phyloP scores from a whole-genome alignment of 1,284 basidiomycete species.

The Moesziomyces sp. region DNA sequence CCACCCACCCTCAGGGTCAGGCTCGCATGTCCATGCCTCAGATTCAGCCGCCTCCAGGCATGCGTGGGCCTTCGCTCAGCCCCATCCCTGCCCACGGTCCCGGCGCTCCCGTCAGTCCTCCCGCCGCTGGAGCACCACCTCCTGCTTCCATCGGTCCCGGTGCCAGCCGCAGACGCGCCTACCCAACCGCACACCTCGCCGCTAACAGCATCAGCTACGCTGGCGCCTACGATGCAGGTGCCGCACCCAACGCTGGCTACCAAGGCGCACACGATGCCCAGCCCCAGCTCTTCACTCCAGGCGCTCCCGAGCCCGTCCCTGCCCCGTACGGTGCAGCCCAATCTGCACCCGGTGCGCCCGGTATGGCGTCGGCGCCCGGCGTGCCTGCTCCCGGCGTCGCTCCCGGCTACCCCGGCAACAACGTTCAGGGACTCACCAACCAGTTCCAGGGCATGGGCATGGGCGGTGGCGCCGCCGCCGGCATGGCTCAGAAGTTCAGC shows the following conservation, averaged over 20 bases:
- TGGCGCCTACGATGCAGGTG: conserved; percentile 67
- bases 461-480: conserved; percentile 68
- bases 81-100: conserved; percentile 44
- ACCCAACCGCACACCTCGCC: conserved; percentile 69
- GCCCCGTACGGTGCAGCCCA: conserved; percentile 35
- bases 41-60: conserved; percentile 56
- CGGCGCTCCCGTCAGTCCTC: conserved; percentile 45
- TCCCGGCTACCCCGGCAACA: conserved; percentile 35
- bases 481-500: conserved; percentile 43
- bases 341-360: conserved; percentile 39
- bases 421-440: conserved; percentile 77
- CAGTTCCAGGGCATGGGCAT: conserved; percentile 91
- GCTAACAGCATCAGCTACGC: conserved; percentile 67
- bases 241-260: conserved; percentile 67
- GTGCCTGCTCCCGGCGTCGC: conserved; percentile 20
- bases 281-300: conserved; percentile 52
- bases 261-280: conserved; percentile 35
- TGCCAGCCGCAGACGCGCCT: conserved; percentile 69
- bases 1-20: conserved; percentile 62
- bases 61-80: conserved; percentile 45
- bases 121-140: conserved; percentile 58
- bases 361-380: conserved; percentile 17
- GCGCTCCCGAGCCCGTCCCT: conserved; percentile 42
- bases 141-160: conserved; percentile 67
- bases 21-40: conserved; percentile 66